These are phyloP conservation scores for Stereum hirsutum DNA, from an alignment of 1,284 basidiomycete species.

Conservation along the genomic window DNA sequence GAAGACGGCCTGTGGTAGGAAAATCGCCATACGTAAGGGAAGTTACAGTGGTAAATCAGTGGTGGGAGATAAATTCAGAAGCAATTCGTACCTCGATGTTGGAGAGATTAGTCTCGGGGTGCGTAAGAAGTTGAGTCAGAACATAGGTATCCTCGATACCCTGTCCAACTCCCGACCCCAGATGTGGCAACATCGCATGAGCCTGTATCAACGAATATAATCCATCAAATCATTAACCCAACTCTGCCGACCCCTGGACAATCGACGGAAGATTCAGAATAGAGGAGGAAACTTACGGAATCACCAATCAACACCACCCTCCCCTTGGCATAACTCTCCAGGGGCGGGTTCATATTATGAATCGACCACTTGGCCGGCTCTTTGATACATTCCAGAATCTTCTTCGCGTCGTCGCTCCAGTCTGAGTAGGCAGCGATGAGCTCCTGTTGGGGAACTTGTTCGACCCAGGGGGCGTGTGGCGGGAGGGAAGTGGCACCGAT, in stretches of 20 bases:
- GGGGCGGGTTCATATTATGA: constrained; percentile 40
- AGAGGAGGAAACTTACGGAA: constrained; percentile 41
- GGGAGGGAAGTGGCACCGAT: constrained; percentile 27
- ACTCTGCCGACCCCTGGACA: too few species aligned
- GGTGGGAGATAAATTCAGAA: too few species aligned
- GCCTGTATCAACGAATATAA: constrained; percentile 16
- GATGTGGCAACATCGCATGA: constrained; percentile 51
- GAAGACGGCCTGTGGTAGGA: too few species aligned
- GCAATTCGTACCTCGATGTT: constrained; percentile 34
- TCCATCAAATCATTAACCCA: background rate
- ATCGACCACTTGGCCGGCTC: constrained; percentile 51
- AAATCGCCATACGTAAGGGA: too few species aligned
- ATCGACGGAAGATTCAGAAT: too few species aligned
- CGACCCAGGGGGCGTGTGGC: constrained; percentile 34
- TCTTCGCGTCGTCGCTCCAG: constrained; percentile 38
- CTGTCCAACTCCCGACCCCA: constrained; percentile 57
- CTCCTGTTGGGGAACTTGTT: constrained; percentile 30
- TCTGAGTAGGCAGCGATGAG: constrained; percentile 35
- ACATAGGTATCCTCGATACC: constrained; percentile 52
- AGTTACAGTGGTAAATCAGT: too few species aligned
- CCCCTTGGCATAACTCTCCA: constrained; percentile 36
- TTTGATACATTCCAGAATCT: constrained; percentile 35
- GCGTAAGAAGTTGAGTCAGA: constrained; percentile 37
- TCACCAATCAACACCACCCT: constrained; percentile 49
- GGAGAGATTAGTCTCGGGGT: constrained; percentile 29